Conservation (phyloP, 2,329 filamentous ascomycete species). For the Trichocomaceae sp. region DNA sequence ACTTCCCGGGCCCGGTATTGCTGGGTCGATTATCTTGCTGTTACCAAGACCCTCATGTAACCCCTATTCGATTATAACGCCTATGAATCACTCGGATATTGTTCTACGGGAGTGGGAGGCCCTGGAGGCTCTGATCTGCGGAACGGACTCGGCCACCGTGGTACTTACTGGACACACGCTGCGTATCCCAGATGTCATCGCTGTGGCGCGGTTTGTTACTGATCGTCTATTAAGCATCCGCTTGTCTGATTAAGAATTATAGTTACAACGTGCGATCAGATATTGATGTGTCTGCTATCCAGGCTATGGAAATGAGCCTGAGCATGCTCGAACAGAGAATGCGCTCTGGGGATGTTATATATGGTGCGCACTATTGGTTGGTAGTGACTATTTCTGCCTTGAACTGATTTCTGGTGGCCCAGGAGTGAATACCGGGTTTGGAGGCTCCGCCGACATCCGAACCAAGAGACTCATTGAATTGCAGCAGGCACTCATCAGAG, state of each 20-base stretch:
- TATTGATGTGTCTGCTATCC: background rate
- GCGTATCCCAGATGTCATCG: background rate
- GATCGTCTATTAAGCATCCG: background rate
- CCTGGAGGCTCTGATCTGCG: background rate
- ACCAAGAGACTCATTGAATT: slow-evolving; percentile 46
- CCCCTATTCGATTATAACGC: background rate
- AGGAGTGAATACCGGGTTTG: slow-evolving; percentile 61
- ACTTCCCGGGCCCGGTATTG: background rate
- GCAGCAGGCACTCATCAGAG: no score
- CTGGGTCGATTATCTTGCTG: background rate
- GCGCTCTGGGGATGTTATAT: background rate
- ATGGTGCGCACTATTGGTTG: background rate
- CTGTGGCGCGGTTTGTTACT: background rate
- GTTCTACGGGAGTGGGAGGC: background rate
- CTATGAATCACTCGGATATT: background rate
- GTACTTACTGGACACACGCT: background rate
- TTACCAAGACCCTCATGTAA: background rate
- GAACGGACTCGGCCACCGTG: background rate
- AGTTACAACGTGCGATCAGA: background rate
- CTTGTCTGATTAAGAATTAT: background rate
- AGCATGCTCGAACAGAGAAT: background rate
- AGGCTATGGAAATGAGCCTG: background rate
- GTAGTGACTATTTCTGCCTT: background rate
- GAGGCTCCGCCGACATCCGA: slow-evolving; percentile 57
- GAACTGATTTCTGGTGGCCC: background rate